Conservation (phyloP, 2,329 filamentous ascomycete species). For the Orbilia blumenaviensis region DNA sequence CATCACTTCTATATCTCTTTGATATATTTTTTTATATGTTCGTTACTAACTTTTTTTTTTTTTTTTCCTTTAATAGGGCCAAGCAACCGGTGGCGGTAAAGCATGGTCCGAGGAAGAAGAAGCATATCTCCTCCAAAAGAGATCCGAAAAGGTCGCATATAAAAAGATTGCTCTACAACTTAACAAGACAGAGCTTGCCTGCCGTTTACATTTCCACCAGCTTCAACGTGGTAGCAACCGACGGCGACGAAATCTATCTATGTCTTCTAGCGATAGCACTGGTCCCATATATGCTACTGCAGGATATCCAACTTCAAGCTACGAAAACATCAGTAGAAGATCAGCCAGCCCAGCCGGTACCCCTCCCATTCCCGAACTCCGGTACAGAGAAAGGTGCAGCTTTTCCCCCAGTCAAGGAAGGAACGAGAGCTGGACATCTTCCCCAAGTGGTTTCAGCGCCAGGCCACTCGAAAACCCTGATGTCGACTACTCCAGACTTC, state of each 20-base stretch:
- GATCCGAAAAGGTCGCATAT: slow-evolving; percentile 87
- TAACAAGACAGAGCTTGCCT: slow-evolving; percentile 87
- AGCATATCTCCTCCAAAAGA: slow-evolving; percentile 82
- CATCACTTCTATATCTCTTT: neutral
- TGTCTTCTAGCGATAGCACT: slow-evolving; percentile 70
- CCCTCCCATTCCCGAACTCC: slow-evolving; percentile 64
- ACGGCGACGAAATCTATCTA: slow-evolving; percentile 77
- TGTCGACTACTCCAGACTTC: slow-evolving; percentile 73
- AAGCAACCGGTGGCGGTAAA: slow-evolving; percentile 72
- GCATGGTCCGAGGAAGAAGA: slow-evolving; percentile 92
- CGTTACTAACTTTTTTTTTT: slow-evolving; percentile 23
- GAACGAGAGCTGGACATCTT: slow-evolving; percentile 59
- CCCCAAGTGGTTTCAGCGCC: slow-evolving; percentile 53
- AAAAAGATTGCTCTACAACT: slow-evolving; percentile 86
- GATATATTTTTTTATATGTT: neutral
- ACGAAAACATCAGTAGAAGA: slow-evolving; percentile 60
- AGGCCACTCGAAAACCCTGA: slow-evolving; percentile 55
- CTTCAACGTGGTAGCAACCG: slow-evolving; percentile 83
- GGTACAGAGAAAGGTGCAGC: slow-evolving; percentile 61
- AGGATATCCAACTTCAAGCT: slow-evolving; percentile 64
- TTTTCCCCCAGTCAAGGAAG: slow-evolving; percentile 63
- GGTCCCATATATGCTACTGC: slow-evolving; percentile 65
- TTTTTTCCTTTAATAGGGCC: slow-evolving; percentile 55
- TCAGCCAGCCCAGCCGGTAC: slow-evolving; percentile 58
- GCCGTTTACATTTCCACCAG: slow-evolving; percentile 86